These are phyloP conservation scores for Penicillium nucicola DNA, from an alignment of 495 filamentous ascomycete genomes.

Conservation along the genomic window DNA sequence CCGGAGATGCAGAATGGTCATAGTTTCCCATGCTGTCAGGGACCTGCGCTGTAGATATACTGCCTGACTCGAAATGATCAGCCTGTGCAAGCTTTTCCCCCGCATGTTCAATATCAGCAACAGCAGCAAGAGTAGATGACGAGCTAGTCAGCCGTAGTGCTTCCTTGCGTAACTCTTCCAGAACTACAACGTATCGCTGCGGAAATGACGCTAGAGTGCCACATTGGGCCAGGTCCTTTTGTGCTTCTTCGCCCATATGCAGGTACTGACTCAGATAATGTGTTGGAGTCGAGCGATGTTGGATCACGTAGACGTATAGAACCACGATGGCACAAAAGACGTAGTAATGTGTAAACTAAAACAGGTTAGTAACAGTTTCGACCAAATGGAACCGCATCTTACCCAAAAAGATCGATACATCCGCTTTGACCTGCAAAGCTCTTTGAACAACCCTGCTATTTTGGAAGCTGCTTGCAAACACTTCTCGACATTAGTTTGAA, in stretches of 20 bases:
- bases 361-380: neutral
- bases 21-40: neutral
- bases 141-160: conserved; percentile 17
- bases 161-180: conserved; percentile 43
- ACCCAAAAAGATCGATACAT: conserved; percentile 26
- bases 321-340: conserved; percentile 25
- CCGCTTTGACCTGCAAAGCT: conserved; percentile 14
- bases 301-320: conserved; percentile 22
- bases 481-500: conserved; percentile 4
- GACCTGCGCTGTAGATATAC: no score
- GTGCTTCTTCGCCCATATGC: conserved; percentile 16
- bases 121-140: neutral
- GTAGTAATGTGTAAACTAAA: conserved; percentile 26
- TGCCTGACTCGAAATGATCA: no score
- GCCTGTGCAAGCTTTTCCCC: no score
- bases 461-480: conserved; percentile 19
- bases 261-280: conserved; percentile 1
- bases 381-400: neutral
- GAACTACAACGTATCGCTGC: conserved; percentile 34
- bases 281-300: conserved; percentile 2
- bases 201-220: conserved; percentile 18
- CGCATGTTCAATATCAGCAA: neutral
- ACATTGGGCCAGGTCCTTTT: conserved; percentile 17
- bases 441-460: conserved; percentile 13
- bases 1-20: conserved; percentile 5